phyloP scores from a whole-genome alignment of 305 asterid genomes.

The Ajuga reptans region DNA sequence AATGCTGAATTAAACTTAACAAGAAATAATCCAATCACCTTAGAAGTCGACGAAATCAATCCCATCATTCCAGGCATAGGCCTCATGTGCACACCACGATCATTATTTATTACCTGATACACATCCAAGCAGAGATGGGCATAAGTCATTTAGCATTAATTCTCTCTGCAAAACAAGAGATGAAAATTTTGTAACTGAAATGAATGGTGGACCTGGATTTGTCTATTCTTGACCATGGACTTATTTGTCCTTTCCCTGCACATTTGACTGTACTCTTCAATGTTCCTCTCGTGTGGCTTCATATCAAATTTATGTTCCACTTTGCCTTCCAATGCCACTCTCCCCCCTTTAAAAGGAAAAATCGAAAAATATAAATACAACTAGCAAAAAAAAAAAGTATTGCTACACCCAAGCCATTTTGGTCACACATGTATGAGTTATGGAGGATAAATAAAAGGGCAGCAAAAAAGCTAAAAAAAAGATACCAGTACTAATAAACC shows the following conservation, averaged over 20 bases:
- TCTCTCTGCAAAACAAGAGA: background rate
- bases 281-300: conserved; percentile 59
- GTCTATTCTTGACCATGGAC: conserved; percentile 74
- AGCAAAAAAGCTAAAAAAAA: background rate
- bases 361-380: background rate
- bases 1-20: background rate
- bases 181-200: background rate
- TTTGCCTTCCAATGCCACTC: conserved; percentile 64
- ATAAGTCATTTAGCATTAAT: conserved; percentile 6
- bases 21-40: conserved; percentile 31
- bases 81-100: conserved; percentile 78
- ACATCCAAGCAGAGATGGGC: conserved; percentile 15
- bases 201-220: conserved; percentile 47
- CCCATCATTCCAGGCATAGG: conserved; percentile 87
- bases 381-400: background rate
- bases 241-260: conserved; percentile 84
- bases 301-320: conserved; percentile 83
- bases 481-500: background rate
- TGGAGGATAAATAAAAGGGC: background rate
- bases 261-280: conserved; percentile 69
- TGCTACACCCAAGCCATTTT: background rate
- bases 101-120: conserved; percentile 65
- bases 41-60: conserved; percentile 48
- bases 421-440: background rate
- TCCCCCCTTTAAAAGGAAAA: conserved; percentile 31